These are phyloP conservation scores for Urtica urens DNA, from an alignment of 306 rosid genomes.

Conservation along the genomic window DNA sequence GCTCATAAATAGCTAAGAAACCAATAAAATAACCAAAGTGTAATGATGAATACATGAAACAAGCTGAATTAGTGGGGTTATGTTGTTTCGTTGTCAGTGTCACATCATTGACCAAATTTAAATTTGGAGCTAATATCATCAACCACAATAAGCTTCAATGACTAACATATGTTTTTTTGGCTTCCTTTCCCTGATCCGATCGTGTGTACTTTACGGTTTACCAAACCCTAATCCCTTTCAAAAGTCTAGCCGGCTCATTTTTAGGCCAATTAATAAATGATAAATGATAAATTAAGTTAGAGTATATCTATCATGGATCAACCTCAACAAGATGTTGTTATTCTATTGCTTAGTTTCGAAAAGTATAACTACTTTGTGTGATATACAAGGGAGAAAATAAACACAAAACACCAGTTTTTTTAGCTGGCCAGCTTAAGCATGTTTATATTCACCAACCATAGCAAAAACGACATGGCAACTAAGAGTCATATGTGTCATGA, in stretches of 20 bases:
- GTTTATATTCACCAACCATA: conserved; percentile 19
- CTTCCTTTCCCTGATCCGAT: conserved; percentile 26
- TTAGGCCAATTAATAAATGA: conserved; percentile 14
- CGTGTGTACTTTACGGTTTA: conserved; percentile 44
- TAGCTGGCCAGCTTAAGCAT: not conserved
- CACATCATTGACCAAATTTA: not conserved
- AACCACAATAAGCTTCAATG: not conserved
- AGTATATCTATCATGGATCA: not conserved
- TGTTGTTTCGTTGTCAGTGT: not conserved
- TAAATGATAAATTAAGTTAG: not conserved
- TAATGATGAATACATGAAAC: too few relatives aligned
- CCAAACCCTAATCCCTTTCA: conserved; percentile 37
- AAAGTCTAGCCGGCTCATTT: too few relatives aligned
- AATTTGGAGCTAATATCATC: not conserved
- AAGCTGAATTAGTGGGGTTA: too few relatives aligned
- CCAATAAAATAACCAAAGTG: too few relatives aligned
- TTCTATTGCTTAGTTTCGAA: conserved; percentile 25
- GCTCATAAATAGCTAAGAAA: too few relatives aligned
- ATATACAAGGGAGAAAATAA: conserved; percentile 21
- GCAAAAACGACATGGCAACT: conserved; percentile 40
- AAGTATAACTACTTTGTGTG: conserved; percentile 30
- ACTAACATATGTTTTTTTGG: conserved; percentile 3
- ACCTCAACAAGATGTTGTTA: not conserved
- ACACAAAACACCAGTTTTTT: not conserved
- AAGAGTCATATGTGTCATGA: not conserved